phyloP scores from a whole-genome alignment of 495 filamentous ascomycete genomes.

The Aspergillus nidulans region DNA sequence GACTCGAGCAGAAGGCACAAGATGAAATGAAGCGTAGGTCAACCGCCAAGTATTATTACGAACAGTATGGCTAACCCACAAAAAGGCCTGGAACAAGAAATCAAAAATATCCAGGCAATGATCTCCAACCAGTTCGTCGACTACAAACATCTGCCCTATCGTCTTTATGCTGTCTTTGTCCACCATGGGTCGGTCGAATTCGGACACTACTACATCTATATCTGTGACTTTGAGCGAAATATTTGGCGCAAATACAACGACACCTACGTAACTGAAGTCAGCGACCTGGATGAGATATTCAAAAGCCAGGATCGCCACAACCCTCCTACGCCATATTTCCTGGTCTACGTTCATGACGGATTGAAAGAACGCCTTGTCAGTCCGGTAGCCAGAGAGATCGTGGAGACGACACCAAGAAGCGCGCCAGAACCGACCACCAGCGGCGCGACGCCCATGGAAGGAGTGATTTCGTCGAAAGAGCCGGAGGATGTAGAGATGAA shows the following conservation, averaged over 20 bases:
- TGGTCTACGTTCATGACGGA: constrained; percentile 73
- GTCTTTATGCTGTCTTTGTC: constrained; percentile 88
- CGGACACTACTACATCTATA: constrained; percentile 97
- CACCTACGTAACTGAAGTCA: constrained; percentile 67
- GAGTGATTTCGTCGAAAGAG: constrained; percentile 12
- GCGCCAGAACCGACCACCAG: constrained; percentile 1
- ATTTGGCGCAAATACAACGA: constrained; percentile 97
- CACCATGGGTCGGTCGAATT: constrained; percentile 67
- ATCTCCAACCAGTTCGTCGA: constrained; percentile 62
- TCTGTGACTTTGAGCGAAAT: constrained; percentile 75
- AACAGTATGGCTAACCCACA: constrained; percentile 11
- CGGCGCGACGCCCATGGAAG: constrained; percentile 16
- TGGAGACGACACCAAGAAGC: constrained; percentile 20
- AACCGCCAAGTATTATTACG: not conserved
- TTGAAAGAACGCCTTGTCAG: constrained; percentile 59
- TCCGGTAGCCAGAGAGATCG: constrained; percentile 49
- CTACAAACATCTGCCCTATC: constrained; percentile 59
- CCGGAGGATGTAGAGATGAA: constrained; percentile 27
- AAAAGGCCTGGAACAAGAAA: constrained; percentile 43
- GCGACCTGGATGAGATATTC: constrained; percentile 60
- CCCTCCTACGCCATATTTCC: constrained; percentile 76
- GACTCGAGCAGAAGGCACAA: constrained; percentile 28
- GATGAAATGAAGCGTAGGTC: constrained; percentile 38
- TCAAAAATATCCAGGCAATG: constrained; percentile 45
- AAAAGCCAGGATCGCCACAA: constrained; percentile 54